phyloP scores from a whole-genome alignment of 2,329 filamentous ascomycete species.

The Metarhizium album region DNA sequence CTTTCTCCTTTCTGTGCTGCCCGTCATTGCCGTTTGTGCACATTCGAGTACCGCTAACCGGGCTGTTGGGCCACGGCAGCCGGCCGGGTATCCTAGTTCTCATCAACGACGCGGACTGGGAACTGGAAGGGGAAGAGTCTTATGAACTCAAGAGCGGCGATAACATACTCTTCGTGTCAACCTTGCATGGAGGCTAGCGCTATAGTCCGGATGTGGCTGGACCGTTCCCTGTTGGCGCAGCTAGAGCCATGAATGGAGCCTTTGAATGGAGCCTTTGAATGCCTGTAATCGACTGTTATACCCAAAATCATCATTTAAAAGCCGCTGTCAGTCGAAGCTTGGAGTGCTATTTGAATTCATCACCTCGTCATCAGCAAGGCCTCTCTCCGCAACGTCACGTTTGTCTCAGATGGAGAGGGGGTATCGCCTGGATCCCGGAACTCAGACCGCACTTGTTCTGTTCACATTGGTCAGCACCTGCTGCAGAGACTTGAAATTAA shows the following conservation, averaged over 20 bases:
- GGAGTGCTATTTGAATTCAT: neutral
- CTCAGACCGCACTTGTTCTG: neutral
- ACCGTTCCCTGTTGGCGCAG: neutral
- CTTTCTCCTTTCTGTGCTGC: too few relatives aligned
- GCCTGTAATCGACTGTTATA: neutral
- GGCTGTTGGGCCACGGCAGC: conserved; percentile 32
- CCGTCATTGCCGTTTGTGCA: neutral
- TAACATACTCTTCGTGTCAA: conserved; percentile 92
- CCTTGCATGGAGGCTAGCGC: conserved; percentile 75
- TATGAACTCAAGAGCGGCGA: conserved; percentile 77
- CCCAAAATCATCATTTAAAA: too few relatives aligned
- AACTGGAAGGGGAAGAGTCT: conserved; percentile 85
- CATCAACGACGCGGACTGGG: conserved; percentile 98
- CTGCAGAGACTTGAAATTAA: neutral
- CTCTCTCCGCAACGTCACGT: neutral
- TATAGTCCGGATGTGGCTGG: conserved; percentile 1
- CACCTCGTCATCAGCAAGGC: neutral
- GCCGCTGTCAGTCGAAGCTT: neutral
- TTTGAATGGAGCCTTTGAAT: neutral
- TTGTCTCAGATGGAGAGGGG: neutral
- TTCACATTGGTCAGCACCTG: neutral
- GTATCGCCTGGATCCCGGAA: neutral
- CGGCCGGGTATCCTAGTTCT: conserved; percentile 91
- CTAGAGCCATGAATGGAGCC: neutral
- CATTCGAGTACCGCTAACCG: conserved; percentile 12